Evolutionary conservation across 345 rosid genomes (phyloP).

Genomic region (Barbarea vulgaris): DNA sequence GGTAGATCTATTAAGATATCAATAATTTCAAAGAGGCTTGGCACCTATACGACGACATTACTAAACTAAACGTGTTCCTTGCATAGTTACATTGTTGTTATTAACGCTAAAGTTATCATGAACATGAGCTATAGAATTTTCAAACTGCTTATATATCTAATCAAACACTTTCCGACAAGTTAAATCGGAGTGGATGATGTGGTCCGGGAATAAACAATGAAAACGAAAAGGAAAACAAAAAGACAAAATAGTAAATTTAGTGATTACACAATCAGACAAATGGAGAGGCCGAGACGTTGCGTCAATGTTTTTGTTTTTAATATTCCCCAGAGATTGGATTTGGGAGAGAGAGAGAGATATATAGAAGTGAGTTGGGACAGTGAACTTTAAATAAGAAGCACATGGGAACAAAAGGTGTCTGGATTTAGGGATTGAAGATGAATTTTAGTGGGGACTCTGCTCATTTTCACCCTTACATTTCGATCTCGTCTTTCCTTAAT

Average conservation of each 20-base stretch:
- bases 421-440: slow-evolving; percentile 50
- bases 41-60: background rate
- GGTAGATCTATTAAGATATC: background rate
- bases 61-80: background rate
- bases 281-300: slow-evolving; percentile 30
- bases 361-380: slow-evolving; percentile 51
- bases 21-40: background rate
- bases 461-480: slow-evolving; percentile 58
- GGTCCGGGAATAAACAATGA: slow-evolving; percentile 21
- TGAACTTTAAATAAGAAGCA: slow-evolving; percentile 72
- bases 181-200: slow-evolving; percentile 13
- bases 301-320: slow-evolving; percentile 37
- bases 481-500: slow-evolving; percentile 59
- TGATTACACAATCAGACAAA: slow-evolving; percentile 38
- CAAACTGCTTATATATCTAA: background rate
- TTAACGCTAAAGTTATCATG: background rate
- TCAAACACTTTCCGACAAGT: slow-evolving; percentile 24
- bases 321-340: slow-evolving; percentile 47
- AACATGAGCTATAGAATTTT: background rate
- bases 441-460: slow-evolving; percentile 69
- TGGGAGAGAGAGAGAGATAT: slow-evolving; percentile 19
- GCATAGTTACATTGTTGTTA: background rate
- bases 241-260: background rate
- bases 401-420: slow-evolving; percentile 87
- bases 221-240: slow-evolving; percentile 18